phyloP scores from a whole-genome alignment of 352 stramenopile species.

The Elongisporangium senticosum region DNA sequence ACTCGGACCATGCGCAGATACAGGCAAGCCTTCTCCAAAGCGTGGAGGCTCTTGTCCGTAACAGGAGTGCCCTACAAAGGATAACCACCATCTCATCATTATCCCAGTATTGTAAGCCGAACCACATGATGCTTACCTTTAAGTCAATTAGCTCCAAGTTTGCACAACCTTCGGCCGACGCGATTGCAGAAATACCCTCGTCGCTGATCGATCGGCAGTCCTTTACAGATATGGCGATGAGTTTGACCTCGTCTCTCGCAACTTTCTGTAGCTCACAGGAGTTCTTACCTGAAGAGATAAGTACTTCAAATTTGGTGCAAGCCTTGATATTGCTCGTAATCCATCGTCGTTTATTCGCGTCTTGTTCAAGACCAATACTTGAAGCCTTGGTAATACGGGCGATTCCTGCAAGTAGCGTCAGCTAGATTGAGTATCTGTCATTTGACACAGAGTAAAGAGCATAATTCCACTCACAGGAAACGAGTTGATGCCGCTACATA shows the following conservation, averaged over 20 bases:
- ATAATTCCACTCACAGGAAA: conserved; percentile 25
- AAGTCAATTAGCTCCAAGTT: conserved; percentile 54
- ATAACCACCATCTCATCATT: not conserved
- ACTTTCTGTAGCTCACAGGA: conserved; percentile 2
- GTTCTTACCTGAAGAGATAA: conserved; percentile 56
- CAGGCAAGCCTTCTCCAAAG: conserved; percentile 30
- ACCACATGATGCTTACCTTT: conserved; percentile 27
- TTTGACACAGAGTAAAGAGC: conserved; percentile 7
- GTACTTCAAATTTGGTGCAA: conserved; percentile 39
- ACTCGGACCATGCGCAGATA: conserved; percentile 49
- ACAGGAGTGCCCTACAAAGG: conserved; percentile 36
- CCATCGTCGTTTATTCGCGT: conserved; percentile 43
- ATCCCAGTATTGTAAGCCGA: not conserved
- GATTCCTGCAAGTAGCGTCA: conserved; percentile 10
- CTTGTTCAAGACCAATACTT: conserved; percentile 65
- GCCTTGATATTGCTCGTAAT: conserved; percentile 23
- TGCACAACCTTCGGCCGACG: conserved; percentile 17
- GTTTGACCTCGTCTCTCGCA: not conserved
- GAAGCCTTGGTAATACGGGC: conserved; percentile 22
- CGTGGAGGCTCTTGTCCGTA: conserved; percentile 35
- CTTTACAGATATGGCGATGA: conserved; percentile 12
- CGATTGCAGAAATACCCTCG: conserved; percentile 31
- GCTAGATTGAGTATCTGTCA: not conserved
- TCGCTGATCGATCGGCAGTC: conserved; percentile 53
- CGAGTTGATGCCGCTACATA: conserved; percentile 30